Conservation (phyloP, 2,329 filamentous ascomycete genomes). For the Sclerotinia nivalis region DNA sequence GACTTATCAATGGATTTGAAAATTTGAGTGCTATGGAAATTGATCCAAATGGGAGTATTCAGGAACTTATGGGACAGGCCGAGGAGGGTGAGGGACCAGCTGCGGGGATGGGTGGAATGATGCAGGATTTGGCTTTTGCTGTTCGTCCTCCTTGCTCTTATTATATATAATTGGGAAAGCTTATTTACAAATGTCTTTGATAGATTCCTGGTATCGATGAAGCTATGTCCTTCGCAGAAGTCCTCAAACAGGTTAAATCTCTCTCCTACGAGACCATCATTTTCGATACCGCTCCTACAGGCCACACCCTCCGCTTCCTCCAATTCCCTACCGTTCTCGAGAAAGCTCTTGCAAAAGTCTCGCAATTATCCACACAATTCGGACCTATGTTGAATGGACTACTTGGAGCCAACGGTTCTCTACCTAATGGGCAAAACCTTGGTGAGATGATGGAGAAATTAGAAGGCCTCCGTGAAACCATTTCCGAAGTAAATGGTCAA, state of each 20-base stretch:
- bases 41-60: conserved; percentile 95
- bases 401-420: conserved; percentile 63
- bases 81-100: conserved; percentile 74
- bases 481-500: conserved; percentile 92
- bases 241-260: conserved; percentile 98
- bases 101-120: conserved; percentile 85
- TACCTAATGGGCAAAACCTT: conserved; percentile 91
- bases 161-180: not conserved
- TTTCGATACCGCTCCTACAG: conserved; percentile 97
- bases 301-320: conserved; percentile 96
- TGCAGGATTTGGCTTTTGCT: conserved; percentile 96
- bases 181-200: not conserved
- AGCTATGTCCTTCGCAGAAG: conserved; percentile 99
- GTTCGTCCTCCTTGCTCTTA: conserved; percentile 52
- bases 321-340: conserved; percentile 98
- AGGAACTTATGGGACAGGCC: conserved; percentile 79
- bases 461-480: conserved; percentile 88
- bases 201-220: conserved; percentile 98
- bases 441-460: conserved; percentile 93
- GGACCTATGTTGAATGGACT: conserved; percentile 94
- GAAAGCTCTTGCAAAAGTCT: conserved; percentile 96
- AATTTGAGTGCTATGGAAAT: conserved; percentile 99
- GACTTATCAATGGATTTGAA: conserved; percentile 85
- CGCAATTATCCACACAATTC: conserved; percentile 89
- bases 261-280: conserved; percentile 98